Conservation (phyloP, 805 yeast genomes). For the Myxozyma neotropica region DNA sequence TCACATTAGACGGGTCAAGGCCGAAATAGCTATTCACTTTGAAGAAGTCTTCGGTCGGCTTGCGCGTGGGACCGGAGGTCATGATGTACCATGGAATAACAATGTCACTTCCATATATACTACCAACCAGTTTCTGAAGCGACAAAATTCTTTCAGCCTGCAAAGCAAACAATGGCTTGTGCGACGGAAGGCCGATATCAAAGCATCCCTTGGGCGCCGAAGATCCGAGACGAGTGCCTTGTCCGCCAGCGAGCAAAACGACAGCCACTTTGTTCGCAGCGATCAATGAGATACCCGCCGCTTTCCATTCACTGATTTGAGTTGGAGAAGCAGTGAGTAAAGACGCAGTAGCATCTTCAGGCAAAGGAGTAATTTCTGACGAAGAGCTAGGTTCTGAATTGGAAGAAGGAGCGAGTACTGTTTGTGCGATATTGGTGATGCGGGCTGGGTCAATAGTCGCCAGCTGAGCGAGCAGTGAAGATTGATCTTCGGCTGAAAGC, state of each 20-base stretch:
- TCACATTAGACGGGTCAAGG: slow-evolving; percentile 57
- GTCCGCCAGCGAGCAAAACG: slow-evolving; percentile 96
- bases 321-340: slow-evolving; percentile 39
- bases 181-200: slow-evolving; percentile 81
- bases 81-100: slow-evolving; percentile 83
- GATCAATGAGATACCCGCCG: slow-evolving; percentile 69
- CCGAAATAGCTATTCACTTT: slow-evolving; percentile 68
- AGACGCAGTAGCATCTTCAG: slow-evolving; percentile 33
- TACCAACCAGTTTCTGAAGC: slow-evolving; percentile 59
- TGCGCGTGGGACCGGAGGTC: slow-evolving; percentile 90
- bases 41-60: slow-evolving; percentile 73
- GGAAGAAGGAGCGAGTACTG: slow-evolving; percentile 33
- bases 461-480: slow-evolving; percentile 43
- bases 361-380: slow-evolving; percentile 32
- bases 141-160: slow-evolving; percentile 84
- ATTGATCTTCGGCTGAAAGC: slow-evolving; percentile 38
- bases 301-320: slow-evolving; percentile 48
- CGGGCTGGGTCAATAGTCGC: slow-evolving; percentile 43
- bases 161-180: slow-evolving; percentile 81
- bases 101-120: slow-evolving; percentile 37
- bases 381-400: not conserved
- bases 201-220: slow-evolving; percentile 92
- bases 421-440: slow-evolving; percentile 39
- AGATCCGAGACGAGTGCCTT: slow-evolving; percentile 94
- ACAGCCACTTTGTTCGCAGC: slow-evolving; percentile 78